A percentile compares a stretch with the other conserved stretches of the same genome.
Evolutionary conservation across 164 flowering plant species (phyloP).

Genomic region (Magnolia kwangsiensis): DNA sequence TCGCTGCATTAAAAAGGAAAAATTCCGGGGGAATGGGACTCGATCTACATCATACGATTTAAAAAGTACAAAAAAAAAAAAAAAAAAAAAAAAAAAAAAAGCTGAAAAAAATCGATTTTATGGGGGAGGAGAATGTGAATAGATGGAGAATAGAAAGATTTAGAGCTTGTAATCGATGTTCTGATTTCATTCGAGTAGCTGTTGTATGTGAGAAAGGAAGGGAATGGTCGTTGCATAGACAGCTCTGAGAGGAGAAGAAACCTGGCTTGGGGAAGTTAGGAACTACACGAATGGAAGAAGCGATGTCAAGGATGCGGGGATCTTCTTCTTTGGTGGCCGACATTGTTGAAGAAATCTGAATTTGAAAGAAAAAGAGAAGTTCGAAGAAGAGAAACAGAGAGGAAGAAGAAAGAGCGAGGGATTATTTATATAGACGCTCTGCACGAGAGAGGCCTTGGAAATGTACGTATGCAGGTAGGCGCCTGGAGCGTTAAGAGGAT

Average conservation of each 20-base stretch:
- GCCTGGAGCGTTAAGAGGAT: background rate
- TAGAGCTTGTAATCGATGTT: background rate
- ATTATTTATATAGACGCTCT: background rate
- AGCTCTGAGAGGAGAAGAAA: constrained; percentile 10
- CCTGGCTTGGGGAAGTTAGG: constrained; percentile 88
- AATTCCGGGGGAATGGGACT: background rate
- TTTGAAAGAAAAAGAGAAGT: background rate
- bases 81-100: too few species aligned
- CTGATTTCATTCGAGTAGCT: background rate
- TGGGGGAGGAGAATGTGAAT: background rate
- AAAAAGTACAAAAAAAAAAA: too few species aligned
- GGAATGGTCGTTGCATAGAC: background rate
- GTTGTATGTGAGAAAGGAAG: background rate
- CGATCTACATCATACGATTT: background rate
- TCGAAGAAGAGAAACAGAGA: background rate
- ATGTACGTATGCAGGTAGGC: background rate
- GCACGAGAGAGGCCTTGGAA: background rate
- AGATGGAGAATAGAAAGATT: too few species aligned
- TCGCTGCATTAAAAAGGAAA: background rate
- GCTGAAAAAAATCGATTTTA: background rate
- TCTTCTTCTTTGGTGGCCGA: constrained; percentile 48
- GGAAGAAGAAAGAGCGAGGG: background rate
- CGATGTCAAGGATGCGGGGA: constrained; percentile 64
- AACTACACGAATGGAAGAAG: constrained; percentile 66
- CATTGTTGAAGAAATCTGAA: constrained; percentile 37